These are phyloP conservation scores for Mortierella sp. DNA, from an alignment of 371 early-diverging fungal species.

Conservation along the genomic window DNA sequence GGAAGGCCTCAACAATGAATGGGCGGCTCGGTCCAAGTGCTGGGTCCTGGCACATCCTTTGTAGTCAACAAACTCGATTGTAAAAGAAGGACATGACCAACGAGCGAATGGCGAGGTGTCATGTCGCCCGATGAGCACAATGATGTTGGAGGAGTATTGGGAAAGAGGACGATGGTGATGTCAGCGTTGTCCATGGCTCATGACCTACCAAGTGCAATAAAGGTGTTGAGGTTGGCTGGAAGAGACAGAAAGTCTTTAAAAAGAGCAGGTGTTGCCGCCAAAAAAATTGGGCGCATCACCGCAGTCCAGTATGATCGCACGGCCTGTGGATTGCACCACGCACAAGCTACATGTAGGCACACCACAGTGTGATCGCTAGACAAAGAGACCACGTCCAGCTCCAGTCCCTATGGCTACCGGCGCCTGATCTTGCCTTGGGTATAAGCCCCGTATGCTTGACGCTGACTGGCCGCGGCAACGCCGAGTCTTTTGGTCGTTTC, in stretches of 20 bases:
- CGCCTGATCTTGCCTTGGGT: slow-evolving; percentile 17
- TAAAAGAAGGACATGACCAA: too few relatives aligned
- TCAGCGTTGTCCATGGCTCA: too few relatives aligned
- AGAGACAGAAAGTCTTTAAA: slow-evolving; percentile 1
- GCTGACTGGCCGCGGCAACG: slow-evolving; percentile 7
- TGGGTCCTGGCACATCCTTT: too few relatives aligned
- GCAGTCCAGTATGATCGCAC: neutral
- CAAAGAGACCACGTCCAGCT: neutral
- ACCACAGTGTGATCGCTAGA: neutral
- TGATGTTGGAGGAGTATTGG: too few relatives aligned
- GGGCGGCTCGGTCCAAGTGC: too few relatives aligned
- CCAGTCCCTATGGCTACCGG: neutral
- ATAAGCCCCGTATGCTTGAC: slow-evolving; percentile 27
- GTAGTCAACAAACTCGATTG: too few relatives aligned
- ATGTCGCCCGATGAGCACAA: too few relatives aligned
- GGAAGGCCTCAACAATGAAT: too few relatives aligned
- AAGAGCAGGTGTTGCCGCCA: slow-evolving; percentile 1
- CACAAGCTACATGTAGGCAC: neutral
- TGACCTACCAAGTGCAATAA: neutral
- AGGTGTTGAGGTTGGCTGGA: neutral
- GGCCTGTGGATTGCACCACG: neutral
- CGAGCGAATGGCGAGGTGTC: too few relatives aligned
- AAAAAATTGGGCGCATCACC: neutral
- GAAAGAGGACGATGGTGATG: too few relatives aligned
- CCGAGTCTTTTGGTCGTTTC: slow-evolving; percentile 3